These are phyloP conservation scores for Annulohypoxylon bovei DNA, from an alignment of 495 filamentous ascomycete species.

Conservation along the genomic window DNA sequence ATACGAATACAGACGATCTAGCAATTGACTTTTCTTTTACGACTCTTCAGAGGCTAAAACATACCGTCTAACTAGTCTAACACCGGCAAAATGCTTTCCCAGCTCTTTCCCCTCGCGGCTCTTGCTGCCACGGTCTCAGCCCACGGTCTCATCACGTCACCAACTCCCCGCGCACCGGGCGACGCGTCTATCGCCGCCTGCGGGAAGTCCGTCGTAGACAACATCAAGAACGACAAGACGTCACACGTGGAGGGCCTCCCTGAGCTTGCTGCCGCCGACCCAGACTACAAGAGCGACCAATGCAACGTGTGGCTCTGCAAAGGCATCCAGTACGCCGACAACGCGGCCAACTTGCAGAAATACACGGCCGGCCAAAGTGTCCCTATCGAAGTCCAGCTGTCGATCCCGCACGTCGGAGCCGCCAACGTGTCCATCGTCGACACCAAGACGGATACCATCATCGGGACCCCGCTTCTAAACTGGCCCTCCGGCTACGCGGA, in stretches of 20 bases:
- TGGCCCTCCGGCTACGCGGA: slow-evolving; percentile 63
- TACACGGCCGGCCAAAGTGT: slow-evolving; percentile 70
- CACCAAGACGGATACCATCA: slow-evolving; percentile 66
- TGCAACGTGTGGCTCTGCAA: slow-evolving; percentile 78
- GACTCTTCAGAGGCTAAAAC: neutral
- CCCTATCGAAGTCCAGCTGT: slow-evolving; percentile 60
- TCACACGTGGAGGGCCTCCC: slow-evolving; percentile 74
- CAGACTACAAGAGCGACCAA: slow-evolving; percentile 64
- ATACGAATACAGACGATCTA: neutral
- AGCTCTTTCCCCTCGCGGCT: slow-evolving; percentile 53
- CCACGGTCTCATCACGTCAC: slow-evolving; percentile 71
- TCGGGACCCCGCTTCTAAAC: slow-evolving; percentile 62
- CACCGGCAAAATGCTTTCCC: slow-evolving; percentile 40
- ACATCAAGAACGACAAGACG: slow-evolving; percentile 70
- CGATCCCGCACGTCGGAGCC: slow-evolving; percentile 70
- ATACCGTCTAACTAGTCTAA: neutral
- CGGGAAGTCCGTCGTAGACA: slow-evolving; percentile 68
- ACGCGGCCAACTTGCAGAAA: slow-evolving; percentile 69
- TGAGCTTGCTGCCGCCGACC: slow-evolving; percentile 64
- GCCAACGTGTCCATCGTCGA: slow-evolving; percentile 78
- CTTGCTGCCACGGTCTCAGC: slow-evolving; percentile 63
- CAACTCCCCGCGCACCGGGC: slow-evolving; percentile 68
- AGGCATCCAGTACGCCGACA: slow-evolving; percentile 77
- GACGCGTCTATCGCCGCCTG: slow-evolving; percentile 67
- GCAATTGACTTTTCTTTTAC: neutral